Conservation (phyloP, 106 monocot genomes). For the Dendrobium nobile region DNA sequence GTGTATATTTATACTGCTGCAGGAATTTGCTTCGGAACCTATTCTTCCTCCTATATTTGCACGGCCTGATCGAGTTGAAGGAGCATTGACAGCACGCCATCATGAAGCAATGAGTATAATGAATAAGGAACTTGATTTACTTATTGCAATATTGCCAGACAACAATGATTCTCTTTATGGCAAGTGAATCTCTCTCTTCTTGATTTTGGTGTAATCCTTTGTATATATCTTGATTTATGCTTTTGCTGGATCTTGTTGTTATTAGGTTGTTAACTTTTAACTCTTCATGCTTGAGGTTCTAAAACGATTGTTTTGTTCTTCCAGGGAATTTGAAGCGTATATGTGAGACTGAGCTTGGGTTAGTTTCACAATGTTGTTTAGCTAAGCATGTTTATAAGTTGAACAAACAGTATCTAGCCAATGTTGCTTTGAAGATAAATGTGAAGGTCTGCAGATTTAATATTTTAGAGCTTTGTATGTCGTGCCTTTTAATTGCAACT, state of each 20-base stretch:
- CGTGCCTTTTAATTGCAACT: background rate
- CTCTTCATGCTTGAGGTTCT: too few relatives aligned
- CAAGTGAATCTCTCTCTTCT: constrained; percentile 7
- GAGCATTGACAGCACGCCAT: constrained; percentile 35
- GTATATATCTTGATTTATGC: too few relatives aligned
- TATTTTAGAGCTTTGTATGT: background rate
- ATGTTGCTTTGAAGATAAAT: constrained; percentile 74
- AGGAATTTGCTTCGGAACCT: constrained; percentile 49
- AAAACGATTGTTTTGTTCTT: background rate
- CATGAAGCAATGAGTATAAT: constrained; percentile 43
- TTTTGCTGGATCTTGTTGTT: too few relatives aligned
- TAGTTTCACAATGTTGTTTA: constrained; percentile 74
- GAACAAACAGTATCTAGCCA: constrained; percentile 57
- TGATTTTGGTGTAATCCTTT: too few relatives aligned
- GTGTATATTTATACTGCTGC: background rate
- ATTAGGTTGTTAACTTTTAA: background rate
- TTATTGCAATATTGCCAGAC: constrained; percentile 61
- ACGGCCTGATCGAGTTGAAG: constrained; percentile 50
- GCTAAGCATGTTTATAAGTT: constrained; percentile 50
- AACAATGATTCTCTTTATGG: constrained; percentile 73
- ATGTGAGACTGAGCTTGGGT: constrained; percentile 72
- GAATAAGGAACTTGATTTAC: constrained; percentile 47
- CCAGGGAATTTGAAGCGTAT: constrained; percentile 62
- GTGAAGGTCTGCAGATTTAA: constrained; percentile 37
- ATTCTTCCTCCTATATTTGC: constrained; percentile 30